These are phyloP conservation scores for Penicillium canescens DNA, from an alignment of 495 filamentous ascomycete genomes.

Conservation along the genomic window DNA sequence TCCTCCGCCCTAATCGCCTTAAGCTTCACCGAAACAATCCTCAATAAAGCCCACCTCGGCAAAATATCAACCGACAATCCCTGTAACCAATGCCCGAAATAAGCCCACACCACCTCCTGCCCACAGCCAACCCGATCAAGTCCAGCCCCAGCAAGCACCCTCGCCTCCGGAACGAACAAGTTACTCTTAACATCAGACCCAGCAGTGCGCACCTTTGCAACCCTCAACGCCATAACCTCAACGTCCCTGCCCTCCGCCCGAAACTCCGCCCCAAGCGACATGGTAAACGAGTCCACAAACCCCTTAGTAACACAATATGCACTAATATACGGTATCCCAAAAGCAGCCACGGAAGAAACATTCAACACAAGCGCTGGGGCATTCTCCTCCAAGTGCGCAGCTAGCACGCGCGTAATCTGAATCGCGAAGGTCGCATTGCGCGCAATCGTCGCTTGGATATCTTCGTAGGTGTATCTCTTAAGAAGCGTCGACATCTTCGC, in stretches of 20 bases:
- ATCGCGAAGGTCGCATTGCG: conserved; percentile 40
- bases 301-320: conserved; percentile 40
- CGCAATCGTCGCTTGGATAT: conserved; percentile 30
- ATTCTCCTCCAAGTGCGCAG: conserved; percentile 31
- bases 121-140: conserved; percentile 35
- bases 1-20: conserved; percentile 11
- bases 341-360: conserved; percentile 36
- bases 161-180: conserved; percentile 21
- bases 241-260: conserved; percentile 21
- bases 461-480: conserved; percentile 13
- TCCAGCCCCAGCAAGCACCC: conserved; percentile 24
- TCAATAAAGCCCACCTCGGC: conserved; percentile 23
- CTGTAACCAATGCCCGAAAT: conserved; percentile 32
- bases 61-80: conserved; percentile 20
- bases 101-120: conserved; percentile 22
- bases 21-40: conserved; percentile 12
- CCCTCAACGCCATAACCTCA: conserved; percentile 29
- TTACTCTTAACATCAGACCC: conserved; percentile 18
- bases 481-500: conserved; percentile 19
- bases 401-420: conserved; percentile 42
- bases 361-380: conserved; percentile 41
- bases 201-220: conserved; percentile 24
- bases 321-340: conserved; percentile 36
- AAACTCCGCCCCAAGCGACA: conserved; percentile 31
- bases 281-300: conserved; percentile 34